These are phyloP conservation scores for Pulveroboletus frians DNA, from an alignment of 768 basidiomycete genomes.

Conservation along the genomic window DNA sequence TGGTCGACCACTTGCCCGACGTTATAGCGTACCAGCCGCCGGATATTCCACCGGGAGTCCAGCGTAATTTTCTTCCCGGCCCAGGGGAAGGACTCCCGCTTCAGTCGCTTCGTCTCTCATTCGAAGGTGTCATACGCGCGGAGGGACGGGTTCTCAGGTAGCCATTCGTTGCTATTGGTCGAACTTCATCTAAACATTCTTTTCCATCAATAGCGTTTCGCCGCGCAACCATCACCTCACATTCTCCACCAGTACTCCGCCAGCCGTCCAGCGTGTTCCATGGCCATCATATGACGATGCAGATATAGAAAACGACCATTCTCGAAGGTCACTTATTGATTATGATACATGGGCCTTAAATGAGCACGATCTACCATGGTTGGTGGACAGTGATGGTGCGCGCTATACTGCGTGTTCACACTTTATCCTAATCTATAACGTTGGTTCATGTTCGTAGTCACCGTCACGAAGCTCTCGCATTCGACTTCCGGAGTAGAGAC, in stretches of 20 bases:
- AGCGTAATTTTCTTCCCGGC: constrained; percentile 68
- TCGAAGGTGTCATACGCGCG: constrained; percentile 78
- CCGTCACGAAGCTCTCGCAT: constrained; percentile 58
- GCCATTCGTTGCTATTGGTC: constrained; percentile 1
- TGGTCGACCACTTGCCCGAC: constrained; percentile 53
- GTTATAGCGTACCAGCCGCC: constrained; percentile 53
- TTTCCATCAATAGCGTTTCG: constrained; percentile 51
- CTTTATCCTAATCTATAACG: background rate
- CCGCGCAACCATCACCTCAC: constrained; percentile 63
- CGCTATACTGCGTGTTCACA: background rate
- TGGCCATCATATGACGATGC: constrained; percentile 59
- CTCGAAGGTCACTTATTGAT: constrained; percentile 33
- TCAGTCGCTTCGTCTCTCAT: constrained; percentile 60
- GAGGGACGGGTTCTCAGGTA: constrained; percentile 74
- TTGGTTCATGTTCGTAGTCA: constrained; percentile 39
- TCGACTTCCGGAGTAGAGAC: constrained; percentile 61
- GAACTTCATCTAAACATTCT: background rate
- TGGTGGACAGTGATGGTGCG: constrained; percentile 69
- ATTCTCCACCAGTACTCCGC: constrained; percentile 70
- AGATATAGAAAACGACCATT: constrained; percentile 33
- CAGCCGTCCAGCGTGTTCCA: constrained; percentile 77
- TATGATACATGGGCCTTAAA: constrained; percentile 72
- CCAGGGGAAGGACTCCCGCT: constrained; percentile 75
- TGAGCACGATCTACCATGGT: constrained; percentile 66
- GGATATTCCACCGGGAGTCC: constrained; percentile 42